Percentiles rank a stretch among this genome's conserved stretches.
Evolutionary conservation across 495 filamentous ascomycete species (phyloP).

Genomic region (Glonium stellatum): DNA sequence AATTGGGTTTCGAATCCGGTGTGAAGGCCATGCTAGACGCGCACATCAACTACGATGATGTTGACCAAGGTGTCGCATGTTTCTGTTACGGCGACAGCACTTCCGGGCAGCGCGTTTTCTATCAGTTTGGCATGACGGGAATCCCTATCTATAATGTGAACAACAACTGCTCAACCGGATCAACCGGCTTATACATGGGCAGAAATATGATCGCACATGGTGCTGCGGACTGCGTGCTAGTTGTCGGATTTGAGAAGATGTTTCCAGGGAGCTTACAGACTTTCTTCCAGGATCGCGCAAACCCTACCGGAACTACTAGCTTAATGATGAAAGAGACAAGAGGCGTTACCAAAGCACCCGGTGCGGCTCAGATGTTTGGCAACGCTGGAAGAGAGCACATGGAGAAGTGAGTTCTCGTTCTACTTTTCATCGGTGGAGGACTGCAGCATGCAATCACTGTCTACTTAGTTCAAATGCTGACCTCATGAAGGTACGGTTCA

Average conservation of each 20-base stretch:
- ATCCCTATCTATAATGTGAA: slow-evolving; percentile 97
- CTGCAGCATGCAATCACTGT: background rate
- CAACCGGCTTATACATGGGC: slow-evolving; percentile 79
- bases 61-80: slow-evolving; percentile 93
- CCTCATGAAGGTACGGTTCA: slow-evolving; percentile 60
- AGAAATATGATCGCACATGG: slow-evolving; percentile 73
- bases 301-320: slow-evolving; percentile 62
- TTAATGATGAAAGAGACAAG: slow-evolving; percentile 77
- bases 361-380: slow-evolving; percentile 88
- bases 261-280: slow-evolving; percentile 74
- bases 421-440: background rate
- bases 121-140: slow-evolving; percentile 94
- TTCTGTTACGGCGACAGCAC: slow-evolving; percentile 96
- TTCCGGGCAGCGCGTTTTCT: slow-evolving; percentile 94
- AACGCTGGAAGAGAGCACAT: slow-evolving; percentile 95
- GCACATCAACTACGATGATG: slow-evolving; percentile 91
- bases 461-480: slow-evolving; percentile 4
- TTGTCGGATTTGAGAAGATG: slow-evolving; percentile 99
- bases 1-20: slow-evolving; percentile 90
- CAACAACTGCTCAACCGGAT: slow-evolving; percentile 96
- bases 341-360: slow-evolving; percentile 71
- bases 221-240: slow-evolving; percentile 75
- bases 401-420: slow-evolving; percentile 60
- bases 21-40: slow-evolving; percentile 95
- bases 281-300: slow-evolving; percentile 72